A percentile compares a stretch with the other conserved stretches of the same genome.
Conservation (phyloP, 768 basidiomycete species). For the Podaxis pistillaris region DNA sequence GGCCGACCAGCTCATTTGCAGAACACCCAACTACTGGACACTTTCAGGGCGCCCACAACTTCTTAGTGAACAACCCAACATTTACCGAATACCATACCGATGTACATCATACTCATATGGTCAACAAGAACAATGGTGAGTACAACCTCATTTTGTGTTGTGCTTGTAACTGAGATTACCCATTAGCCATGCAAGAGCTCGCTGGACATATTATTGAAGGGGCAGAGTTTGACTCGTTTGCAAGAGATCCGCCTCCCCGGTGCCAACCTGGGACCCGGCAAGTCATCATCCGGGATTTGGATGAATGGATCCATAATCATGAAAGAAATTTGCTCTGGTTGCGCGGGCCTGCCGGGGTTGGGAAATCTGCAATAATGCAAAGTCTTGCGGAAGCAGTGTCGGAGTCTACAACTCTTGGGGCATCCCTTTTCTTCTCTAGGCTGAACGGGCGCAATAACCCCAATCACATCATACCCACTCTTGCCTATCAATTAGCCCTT, state of each 20-base stretch:
- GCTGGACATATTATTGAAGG: background rate
- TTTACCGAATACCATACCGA: background rate
- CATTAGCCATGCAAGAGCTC: background rate
- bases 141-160: background rate
- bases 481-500: background rate
- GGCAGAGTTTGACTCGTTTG: slow-evolving; percentile 1
- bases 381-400: background rate
- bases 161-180: background rate
- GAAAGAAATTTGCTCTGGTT: background rate
- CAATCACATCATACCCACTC: background rate
- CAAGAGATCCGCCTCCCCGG: slow-evolving; percentile 1
- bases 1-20: background rate
- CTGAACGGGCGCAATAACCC: background rate
- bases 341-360: background rate
- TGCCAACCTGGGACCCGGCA: slow-evolving; percentile 2
- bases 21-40: background rate
- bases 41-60: background rate
- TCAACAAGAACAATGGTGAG: background rate
- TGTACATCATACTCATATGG: background rate
- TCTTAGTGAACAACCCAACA: background rate
- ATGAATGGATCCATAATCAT: background rate
- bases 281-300: background rate
- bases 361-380: slow-evolving; percentile 11
- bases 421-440: slow-evolving; percentile 1
- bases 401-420: background rate